Evolutionary conservation across 2,329 filamentous ascomycete genomes (phyloP).

Genomic region (Colletotrichum chrysophilum): DNA sequence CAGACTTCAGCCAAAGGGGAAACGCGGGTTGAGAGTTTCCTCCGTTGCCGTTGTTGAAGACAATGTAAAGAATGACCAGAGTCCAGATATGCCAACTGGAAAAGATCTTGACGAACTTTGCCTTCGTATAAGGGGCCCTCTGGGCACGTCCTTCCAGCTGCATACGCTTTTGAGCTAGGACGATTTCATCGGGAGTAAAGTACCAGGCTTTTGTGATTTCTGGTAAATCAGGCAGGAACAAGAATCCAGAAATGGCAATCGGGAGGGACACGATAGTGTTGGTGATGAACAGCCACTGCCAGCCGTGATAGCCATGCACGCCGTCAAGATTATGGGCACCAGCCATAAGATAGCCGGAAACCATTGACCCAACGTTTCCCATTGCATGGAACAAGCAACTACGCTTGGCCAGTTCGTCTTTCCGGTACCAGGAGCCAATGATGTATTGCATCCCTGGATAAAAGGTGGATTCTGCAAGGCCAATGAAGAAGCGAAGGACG

Average conservation of each 20-base stretch:
- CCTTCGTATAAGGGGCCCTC: conserved; percentile 40
- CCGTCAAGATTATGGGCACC: conserved; percentile 59
- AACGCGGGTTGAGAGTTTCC: conserved; percentile 38
- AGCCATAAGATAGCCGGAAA: conserved; percentile 62
- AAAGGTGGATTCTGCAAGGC: conserved; percentile 43
- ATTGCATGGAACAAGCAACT: conserved; percentile 52
- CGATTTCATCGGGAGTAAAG: conserved; percentile 26
- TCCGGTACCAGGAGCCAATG: conserved; percentile 50
- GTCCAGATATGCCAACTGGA: conserved; percentile 49
- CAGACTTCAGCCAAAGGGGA: conserved; percentile 45
- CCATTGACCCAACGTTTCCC: conserved; percentile 58
- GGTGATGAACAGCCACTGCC: conserved; percentile 64
- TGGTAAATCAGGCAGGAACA: conserved; percentile 55
- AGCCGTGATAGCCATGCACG: conserved; percentile 51
- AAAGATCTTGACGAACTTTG: conserved; percentile 66
- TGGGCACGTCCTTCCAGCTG: conserved; percentile 48
- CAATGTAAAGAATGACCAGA: conserved; percentile 40
- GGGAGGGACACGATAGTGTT: conserved; percentile 60
- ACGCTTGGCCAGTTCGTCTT: conserved; percentile 54
- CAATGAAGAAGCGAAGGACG: conserved; percentile 47
- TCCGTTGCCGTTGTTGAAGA: conserved; percentile 55
- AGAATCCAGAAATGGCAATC: conserved; percentile 54
- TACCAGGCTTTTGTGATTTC: conserved; percentile 40
- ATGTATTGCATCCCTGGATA: conserved; percentile 47
- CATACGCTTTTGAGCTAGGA: conserved; percentile 30